Evolutionary conservation across 2,329 filamentous ascomycete genomes (phyloP), one percentile per base, ranked within the genome.

Genomic region (Lecanosticta acicola): DNA sequence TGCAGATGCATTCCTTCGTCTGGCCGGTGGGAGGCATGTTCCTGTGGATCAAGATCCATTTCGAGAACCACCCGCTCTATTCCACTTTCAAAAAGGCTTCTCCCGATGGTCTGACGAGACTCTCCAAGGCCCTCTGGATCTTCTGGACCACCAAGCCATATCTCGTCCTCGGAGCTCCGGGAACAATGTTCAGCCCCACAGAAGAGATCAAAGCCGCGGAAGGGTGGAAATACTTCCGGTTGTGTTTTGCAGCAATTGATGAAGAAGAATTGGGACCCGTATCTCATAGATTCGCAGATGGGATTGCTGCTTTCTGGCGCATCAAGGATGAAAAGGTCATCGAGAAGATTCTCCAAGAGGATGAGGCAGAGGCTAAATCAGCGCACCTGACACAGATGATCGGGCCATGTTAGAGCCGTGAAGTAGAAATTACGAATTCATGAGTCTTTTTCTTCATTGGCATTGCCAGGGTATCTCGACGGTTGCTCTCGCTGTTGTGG

Each of bases 21-120:
- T 88, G 85, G 76, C 89, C 90, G 1, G 79, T 85, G 20, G 90
- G 83, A 29, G 90, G 90, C 61, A 96, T 96, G 89, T 96, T 95
- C 66, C 68, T 94, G 45, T 96, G 90, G 90, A 59, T 94, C 3
- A 76, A 79, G 45, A 68, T 93, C 50, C 75, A 81, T 62, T 84
- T 89, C 57, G 78, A 84, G 44, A 71, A 73, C 1, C 89, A 95
- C 61, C 87, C 87, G 10, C 74, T 94, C 11, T 82, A 73, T 63
- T 65, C 66, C 19, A 63, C 70, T 34, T 66, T 78, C 32, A 69
- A 85, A 16, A 57, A 54, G 7, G 42, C 55, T 10, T 29, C 5
- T 11, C 24, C 24, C 24, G 24, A 11, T 35, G 69, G 76, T 40
- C 73, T 77, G 0, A 63, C 76, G 8, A 70, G 73, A 18, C 73